A percentile compares a stretch with the other conserved stretches of the same genome.
phyloP scores from a whole-genome alignment of 129 eudicot genomes.

The Pulicaria dysenterica region DNA sequence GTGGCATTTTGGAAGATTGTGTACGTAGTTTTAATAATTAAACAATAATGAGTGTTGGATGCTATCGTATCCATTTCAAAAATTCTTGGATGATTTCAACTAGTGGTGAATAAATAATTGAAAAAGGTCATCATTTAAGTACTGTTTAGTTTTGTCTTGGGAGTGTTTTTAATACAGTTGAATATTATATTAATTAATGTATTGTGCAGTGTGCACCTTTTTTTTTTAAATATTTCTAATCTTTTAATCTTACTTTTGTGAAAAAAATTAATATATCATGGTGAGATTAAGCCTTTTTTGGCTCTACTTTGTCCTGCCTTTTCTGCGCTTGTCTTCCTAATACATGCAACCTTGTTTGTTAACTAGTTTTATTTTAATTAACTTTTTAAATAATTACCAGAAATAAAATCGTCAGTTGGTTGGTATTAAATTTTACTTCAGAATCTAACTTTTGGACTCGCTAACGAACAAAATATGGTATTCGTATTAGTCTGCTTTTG shows the following conservation, averaged over 20 bases:
- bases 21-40: conserved; percentile 18
- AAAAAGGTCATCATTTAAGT: conserved; percentile 25
- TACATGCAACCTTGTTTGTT: conserved; percentile 18
- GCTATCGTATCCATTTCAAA: conserved; percentile 31
- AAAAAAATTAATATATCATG: conserved; percentile 22
- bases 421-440: background rate
- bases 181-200: conserved; percentile 24
- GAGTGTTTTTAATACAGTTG: background rate
- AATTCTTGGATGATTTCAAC: conserved; percentile 20
- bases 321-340: conserved; percentile 33
- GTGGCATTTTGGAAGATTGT: conserved; percentile 31
- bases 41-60: conserved; percentile 29
- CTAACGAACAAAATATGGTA: background rate
- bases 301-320: conserved; percentile 35
- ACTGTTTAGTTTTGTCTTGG: conserved; percentile 25
- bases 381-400: background rate
- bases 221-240: too few species aligned
- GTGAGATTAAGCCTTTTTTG: conserved; percentile 34
- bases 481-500: background rate
- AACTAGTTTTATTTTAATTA: conserved; percentile 2
- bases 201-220: conserved; percentile 50
- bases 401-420: background rate
- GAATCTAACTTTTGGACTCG: background rate
- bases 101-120: conserved; percentile 29
- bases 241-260: conserved; percentile 39